Evolutionary conservation across 495 filamentous ascomycete genomes (phyloP).

Genomic region (Chaetomium cochliodes): DNA sequence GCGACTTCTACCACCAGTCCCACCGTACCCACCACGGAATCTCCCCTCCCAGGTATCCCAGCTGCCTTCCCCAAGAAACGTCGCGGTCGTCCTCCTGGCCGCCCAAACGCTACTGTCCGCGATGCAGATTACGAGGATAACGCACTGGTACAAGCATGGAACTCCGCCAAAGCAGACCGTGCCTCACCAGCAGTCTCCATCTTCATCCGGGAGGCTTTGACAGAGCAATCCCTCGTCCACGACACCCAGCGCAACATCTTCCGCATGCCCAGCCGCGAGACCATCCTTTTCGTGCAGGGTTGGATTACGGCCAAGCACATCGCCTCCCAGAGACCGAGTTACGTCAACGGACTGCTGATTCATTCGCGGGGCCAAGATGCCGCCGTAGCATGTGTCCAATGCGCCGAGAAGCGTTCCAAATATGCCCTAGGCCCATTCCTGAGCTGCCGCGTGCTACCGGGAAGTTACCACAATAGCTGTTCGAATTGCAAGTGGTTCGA

Average conservation of each 20-base stretch:
- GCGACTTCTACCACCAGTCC: neutral
- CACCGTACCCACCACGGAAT: neutral
- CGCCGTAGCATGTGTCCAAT: conserved; percentile 27
- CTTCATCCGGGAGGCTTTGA: conserved; percentile 32
- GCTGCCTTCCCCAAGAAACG: conserved; percentile 35
- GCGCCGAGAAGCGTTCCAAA: conserved; percentile 31
- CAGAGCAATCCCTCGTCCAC: conserved; percentile 31
- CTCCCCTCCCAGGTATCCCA: conserved; percentile 29
- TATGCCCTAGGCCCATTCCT: conserved; percentile 36
- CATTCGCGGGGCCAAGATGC: conserved; percentile 37
- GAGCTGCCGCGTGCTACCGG: conserved; percentile 31
- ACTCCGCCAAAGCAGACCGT: conserved; percentile 31
- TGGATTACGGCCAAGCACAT: conserved; percentile 41
- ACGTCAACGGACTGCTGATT: conserved; percentile 39
- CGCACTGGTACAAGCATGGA: conserved; percentile 33
- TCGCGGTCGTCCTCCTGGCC: conserved; percentile 37
- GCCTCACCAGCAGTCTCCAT: conserved; percentile 28
- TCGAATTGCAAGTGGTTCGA: conserved; percentile 45
- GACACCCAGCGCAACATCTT: conserved; percentile 36
- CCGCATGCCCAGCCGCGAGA: conserved; percentile 31
- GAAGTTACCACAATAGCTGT: conserved; percentile 37
- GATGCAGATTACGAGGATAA: conserved; percentile 36
- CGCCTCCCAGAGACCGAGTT: conserved; percentile 38
- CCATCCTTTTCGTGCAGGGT: conserved; percentile 37
- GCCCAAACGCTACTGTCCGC: conserved; percentile 34